Evolutionary conservation across 169 alveolate species (phyloP), one percentile per base, ranked within the genome.

Genomic region (Plasmodium adleri): DNA sequence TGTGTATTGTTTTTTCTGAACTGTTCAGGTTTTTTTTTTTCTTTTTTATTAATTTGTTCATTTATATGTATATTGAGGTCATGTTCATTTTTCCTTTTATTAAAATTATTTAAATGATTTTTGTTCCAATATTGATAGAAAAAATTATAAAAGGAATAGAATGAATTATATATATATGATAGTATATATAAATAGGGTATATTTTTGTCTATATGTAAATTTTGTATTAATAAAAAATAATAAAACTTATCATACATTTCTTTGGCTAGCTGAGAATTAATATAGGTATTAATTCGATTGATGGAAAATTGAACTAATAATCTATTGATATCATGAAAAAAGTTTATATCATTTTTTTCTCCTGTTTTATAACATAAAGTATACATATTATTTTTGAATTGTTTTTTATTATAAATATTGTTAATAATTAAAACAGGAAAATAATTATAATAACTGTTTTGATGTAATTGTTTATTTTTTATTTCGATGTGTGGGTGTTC

Each of bases 121-220:
- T 71, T 47, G 59, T 86, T 52, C 87, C 88, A 72, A 56, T 86
- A 86, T 39, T 86, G 58, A 43, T 28, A 86, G 72, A 86, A 86
- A 39, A 86, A 86, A 12, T 71, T 71, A 72, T 86, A 86, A 62
- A 86, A 86, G 26, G 26, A 74, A 32, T 71, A 72, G 26, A 70
- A 86, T 17, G 88, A 72, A 39, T 86, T 47, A 86, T 86, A 86
- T 28, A 86, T 39, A 15, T 86, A 73, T 45, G 92, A 70, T 10
- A 86, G 68, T 13, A 60, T 9, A 71, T 60, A 26, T 70, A 86
- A 60, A 86, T 71, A 86, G 52, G 59, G 62, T 45, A 86, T 58
- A 13, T 75, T 24, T 70, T 64, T 72, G 50, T 86, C 59, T 6
- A 62, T 86, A 15, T 86, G 92, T 39, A 86, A 67, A 24, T 86